phyloP scores from a whole-genome alignment of 1,139 yeast genomes.

The Lodderomyces oxycetoniae region DNA sequence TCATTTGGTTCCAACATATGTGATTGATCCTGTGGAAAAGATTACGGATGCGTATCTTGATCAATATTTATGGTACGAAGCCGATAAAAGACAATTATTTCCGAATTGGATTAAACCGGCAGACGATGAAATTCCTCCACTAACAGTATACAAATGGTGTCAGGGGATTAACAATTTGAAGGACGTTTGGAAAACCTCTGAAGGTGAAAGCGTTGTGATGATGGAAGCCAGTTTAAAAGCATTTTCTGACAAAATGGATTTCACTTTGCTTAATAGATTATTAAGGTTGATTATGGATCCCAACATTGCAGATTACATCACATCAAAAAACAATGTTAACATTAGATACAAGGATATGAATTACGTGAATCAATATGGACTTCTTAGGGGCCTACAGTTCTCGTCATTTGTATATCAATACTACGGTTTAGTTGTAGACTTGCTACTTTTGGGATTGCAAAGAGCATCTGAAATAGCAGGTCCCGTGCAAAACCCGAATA shows the following conservation, averaged over 20 bases:
- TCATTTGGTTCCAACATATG: slow-evolving; percentile 78
- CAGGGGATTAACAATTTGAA: slow-evolving; percentile 84
- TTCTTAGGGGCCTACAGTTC: slow-evolving; percentile 84
- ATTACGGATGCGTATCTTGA: slow-evolving; percentile 95
- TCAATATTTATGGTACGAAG: slow-evolving; percentile 95
- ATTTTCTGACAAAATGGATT: slow-evolving; percentile 79
- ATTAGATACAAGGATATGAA: slow-evolving; percentile 92
- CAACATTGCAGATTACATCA: slow-evolving; percentile 89
- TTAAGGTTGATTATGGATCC: slow-evolving; percentile 81
- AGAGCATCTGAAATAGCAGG: slow-evolving; percentile 90
- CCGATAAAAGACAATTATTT: slow-evolving; percentile 78
- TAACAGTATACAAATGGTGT: slow-evolving; percentile 89
- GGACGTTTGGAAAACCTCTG: slow-evolving; percentile 70
- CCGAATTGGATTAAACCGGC: slow-evolving; percentile 97
- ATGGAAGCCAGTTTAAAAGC: slow-evolving; percentile 68
- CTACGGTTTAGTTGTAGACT: slow-evolving; percentile 81
- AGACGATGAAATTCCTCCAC: slow-evolving; percentile 90
- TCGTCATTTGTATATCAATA: slow-evolving; percentile 86
- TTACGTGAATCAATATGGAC: slow-evolving; percentile 84
- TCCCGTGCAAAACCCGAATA: slow-evolving; percentile 64
- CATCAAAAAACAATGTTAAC: slow-evolving; percentile 82
- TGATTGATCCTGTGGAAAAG: slow-evolving; percentile 87
- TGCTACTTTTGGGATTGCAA: slow-evolving; percentile 76
- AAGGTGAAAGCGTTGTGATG: slow-evolving; percentile 82
- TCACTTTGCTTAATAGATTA: slow-evolving; percentile 78